A percentile compares a stretch with the other conserved stretches of the same genome.
Conservation (phyloP, 2,329 filamentous ascomycete species). For the Talaromyces islandicus region DNA sequence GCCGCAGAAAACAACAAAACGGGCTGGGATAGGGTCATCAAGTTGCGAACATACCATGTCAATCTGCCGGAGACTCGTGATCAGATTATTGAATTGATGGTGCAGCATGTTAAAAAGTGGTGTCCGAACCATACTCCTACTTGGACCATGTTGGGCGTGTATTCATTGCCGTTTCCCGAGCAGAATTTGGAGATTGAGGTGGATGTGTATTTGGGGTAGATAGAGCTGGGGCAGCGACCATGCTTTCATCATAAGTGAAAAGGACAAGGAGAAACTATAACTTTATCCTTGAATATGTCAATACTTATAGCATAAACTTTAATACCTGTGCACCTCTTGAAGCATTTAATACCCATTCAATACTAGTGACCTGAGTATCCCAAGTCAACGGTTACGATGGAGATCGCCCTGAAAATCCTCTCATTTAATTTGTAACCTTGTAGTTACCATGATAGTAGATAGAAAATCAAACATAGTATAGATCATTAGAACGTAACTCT, state of each 20-base stretch:
- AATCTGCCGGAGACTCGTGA: constrained; percentile 3
- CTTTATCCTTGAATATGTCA: not conserved
- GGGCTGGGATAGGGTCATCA: not conserved
- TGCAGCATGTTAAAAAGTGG: constrained; percentile 9
- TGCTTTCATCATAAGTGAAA: not conserved
- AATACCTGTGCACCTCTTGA: not conserved
- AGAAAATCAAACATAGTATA: too few relatives aligned
- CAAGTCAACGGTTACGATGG: too few relatives aligned
- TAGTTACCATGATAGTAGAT: too few relatives aligned
- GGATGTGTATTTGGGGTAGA: constrained; percentile 1
- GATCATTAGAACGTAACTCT: too few relatives aligned
- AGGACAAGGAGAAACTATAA: not conserved
- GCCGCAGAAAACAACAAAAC: not conserved
- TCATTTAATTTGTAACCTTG: too few relatives aligned
- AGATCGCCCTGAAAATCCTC: too few relatives aligned
- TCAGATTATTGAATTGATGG: constrained; percentile 6
- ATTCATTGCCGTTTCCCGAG: constrained; percentile 8
- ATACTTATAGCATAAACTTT: not conserved
- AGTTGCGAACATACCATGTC: constrained; percentile 2
- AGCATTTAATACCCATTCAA: constrained; percentile 40
- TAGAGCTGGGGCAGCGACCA: not conserved
- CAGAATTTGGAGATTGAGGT: constrained; percentile 10
- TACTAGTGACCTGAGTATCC: constrained; percentile 34
- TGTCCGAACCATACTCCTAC: constrained; percentile 8
- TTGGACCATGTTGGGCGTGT: constrained; percentile 10